A percentile compares a stretch with the other conserved stretches of the same genome.
Conservation (phyloP, 352 stramenopile genomes). For the Phytophthora podocarpi region DNA sequence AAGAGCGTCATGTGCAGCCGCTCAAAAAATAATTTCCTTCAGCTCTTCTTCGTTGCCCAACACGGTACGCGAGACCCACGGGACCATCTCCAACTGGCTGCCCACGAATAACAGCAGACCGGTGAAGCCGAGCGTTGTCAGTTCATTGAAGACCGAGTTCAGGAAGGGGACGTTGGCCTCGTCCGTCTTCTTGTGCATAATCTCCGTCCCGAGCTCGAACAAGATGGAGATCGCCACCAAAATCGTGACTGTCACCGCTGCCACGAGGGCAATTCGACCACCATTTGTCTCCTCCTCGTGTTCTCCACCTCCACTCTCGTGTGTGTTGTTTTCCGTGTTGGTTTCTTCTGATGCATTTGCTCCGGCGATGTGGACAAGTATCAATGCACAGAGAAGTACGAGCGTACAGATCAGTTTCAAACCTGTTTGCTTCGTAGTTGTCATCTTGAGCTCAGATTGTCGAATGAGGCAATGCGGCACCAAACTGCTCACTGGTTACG, state of each 20-base stretch:
- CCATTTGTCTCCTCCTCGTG: conserved; percentile 9
- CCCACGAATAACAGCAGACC: conserved; percentile 65
- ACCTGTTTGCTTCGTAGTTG: no score
- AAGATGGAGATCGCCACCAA: conserved; percentile 70
- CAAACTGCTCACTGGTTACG: no score
- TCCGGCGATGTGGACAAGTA: no score
- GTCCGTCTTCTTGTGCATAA: conserved; percentile 54
- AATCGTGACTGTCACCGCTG: conserved; percentile 55
- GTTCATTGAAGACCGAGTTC: conserved; percentile 68
- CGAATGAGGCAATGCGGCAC: no score
- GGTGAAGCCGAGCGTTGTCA: conserved; percentile 80
- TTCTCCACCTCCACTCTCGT: conserved; percentile 3
- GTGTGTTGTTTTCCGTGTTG: no score
- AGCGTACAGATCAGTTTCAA: no score
- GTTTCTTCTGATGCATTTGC: no score
- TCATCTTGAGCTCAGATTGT: no score
- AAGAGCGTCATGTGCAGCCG: conserved; percentile 81
- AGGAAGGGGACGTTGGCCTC: conserved; percentile 77
- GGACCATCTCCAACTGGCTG: conserved; percentile 65
- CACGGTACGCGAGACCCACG: conserved; percentile 46
- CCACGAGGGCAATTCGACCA: conserved; percentile 44
- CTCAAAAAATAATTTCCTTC: conserved; percentile 77
- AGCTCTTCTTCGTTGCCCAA: conserved; percentile 53
- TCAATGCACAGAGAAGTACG: no score
- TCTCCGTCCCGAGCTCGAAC: conserved; percentile 55